Evolutionary conservation across 2,329 filamentous ascomycete species (phyloP).

Genomic region (Neofusicoccum sp.): DNA sequence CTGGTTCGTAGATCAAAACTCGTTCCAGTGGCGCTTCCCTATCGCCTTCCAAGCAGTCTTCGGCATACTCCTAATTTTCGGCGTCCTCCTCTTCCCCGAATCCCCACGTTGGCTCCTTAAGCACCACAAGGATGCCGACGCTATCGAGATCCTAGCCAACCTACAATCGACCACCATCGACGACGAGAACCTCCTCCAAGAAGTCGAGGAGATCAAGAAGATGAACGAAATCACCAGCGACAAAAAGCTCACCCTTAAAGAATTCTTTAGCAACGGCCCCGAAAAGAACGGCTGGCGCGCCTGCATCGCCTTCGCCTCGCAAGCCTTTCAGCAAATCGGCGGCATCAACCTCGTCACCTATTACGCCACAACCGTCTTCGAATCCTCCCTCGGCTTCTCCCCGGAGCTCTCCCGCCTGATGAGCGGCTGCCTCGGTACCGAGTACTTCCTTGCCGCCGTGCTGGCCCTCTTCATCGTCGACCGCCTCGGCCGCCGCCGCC

Average conservation of each 20-base stretch:
- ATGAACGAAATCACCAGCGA: slow-evolving; percentile 24
- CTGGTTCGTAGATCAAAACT: neutral
- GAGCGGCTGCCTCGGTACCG: slow-evolving; percentile 28
- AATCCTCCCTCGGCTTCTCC: slow-evolving; percentile 17
- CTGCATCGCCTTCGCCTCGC: slow-evolving; percentile 1
- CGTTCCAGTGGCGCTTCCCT: slow-evolving; percentile 47
- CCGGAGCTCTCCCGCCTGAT: neutral
- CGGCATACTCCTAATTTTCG: slow-evolving; percentile 57
- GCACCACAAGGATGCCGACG: slow-evolving; percentile 37
- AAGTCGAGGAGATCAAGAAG: neutral
- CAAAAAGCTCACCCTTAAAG: slow-evolving; percentile 22
- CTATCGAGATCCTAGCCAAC: slow-evolving; percentile 11
- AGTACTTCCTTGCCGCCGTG: slow-evolving; percentile 30
- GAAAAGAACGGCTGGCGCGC: slow-evolving; percentile 24
- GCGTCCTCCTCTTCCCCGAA: slow-evolving; percentile 44
- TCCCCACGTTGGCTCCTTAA: slow-evolving; percentile 42
- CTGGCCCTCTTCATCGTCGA: slow-evolving; percentile 32
- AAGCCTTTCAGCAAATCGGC: slow-evolving; percentile 19
- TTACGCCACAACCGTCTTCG: slow-evolving; percentile 22
- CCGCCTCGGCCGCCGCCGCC: slow-evolving; percentile 32
- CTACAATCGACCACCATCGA: neutral
- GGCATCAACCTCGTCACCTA: slow-evolving; percentile 20
- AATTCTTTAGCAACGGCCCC: slow-evolving; percentile 23
- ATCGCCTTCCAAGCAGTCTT: slow-evolving; percentile 61
- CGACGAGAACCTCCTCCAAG: slow-evolving; percentile 27